Base-by-base conservation (phyloP, 2,329 filamentous ascomycete genomes). In the Neofusicoccum sp. region DNA sequence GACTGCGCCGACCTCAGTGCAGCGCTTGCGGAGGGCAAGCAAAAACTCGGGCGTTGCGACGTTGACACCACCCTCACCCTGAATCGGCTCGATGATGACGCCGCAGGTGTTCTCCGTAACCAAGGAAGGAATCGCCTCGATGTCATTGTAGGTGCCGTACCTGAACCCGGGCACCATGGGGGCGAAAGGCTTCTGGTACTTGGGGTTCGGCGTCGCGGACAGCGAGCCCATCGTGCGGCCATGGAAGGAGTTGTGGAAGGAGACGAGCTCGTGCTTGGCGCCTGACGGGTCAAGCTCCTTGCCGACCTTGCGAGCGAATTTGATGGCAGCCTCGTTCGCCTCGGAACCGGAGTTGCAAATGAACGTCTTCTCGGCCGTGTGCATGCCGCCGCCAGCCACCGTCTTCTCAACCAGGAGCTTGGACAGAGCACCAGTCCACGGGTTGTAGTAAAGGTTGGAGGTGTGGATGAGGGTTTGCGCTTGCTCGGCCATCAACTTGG, bases 361-460 rank as follows among this genome's bases (percentile, higher is more conserved):
- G 72, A 99, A 99, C 2, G 91, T 91, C 61, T 90, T 85, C 20
- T 84, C 81, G 16, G 89, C 91, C 70, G 89, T 85, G 67, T 89
- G 86, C 89, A 98, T 96, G 65, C 83, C 89, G 41, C 91, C 91
- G 0, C 89, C 87, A 68, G 88, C 86, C 58, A 84, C 76, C 0
- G 95, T 99, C 75, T 89, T 88, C 68, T 93, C 84, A 34, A 99
- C 85, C 26, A 99, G 83, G 26, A 92, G 81, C 75, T 95, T 88
- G 64, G 91, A 96, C 57, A 99, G 86, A 2, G 89, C 86, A 33
- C 93, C 93, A 1, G 91, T 97, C 90, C 95, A 97, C 1, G 89
- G 89, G 77, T 98, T 99, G 78, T 97, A 90, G 83, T 98, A 99
- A 20, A 99, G 85, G 75, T 99, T 99, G 9, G 92, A 97, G 48